These are phyloP conservation scores for Rhododendron griersonianum DNA, from an alignment of 148 eudicot species.

Conservation along the genomic window DNA sequence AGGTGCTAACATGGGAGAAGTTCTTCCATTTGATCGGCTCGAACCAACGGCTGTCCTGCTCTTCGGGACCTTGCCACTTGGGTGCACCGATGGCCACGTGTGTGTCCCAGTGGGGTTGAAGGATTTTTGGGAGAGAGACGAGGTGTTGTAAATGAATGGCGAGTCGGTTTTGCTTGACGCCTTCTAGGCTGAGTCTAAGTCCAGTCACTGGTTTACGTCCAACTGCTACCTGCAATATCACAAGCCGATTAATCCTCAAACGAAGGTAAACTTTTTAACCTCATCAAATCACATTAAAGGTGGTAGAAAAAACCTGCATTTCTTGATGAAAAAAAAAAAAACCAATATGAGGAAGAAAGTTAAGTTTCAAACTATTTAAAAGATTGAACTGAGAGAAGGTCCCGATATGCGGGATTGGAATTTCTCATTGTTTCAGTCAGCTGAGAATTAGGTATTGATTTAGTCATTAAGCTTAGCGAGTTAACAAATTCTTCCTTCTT, in stretches of 20 bases:
- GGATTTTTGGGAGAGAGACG: constrained; percentile 88
- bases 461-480: background rate
- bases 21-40: constrained; percentile 99
- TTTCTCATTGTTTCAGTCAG: background rate
- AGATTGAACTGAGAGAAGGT: background rate
- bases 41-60: constrained; percentile 99
- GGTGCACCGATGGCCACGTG: constrained; percentile 96
- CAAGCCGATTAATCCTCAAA: background rate
- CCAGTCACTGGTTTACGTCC: constrained; percentile 99
- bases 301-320: background rate
- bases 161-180: constrained; percentile 79
- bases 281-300: background rate
- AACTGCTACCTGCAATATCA: constrained; percentile 67
- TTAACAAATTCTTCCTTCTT: background rate
- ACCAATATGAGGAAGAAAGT: background rate
- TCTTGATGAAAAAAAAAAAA: background rate
- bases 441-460: background rate
- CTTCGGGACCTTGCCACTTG: constrained; percentile 97
- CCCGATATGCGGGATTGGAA: background rate
- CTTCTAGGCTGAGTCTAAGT: constrained; percentile 77
- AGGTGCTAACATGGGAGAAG: constrained; percentile 93
- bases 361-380: background rate
- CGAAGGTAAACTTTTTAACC: background rate
- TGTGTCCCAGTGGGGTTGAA: constrained; percentile 96
- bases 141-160: constrained; percentile 86